Base-by-base conservation (phyloP, 129 eudicot species). In the Arctium minus region DNA sequence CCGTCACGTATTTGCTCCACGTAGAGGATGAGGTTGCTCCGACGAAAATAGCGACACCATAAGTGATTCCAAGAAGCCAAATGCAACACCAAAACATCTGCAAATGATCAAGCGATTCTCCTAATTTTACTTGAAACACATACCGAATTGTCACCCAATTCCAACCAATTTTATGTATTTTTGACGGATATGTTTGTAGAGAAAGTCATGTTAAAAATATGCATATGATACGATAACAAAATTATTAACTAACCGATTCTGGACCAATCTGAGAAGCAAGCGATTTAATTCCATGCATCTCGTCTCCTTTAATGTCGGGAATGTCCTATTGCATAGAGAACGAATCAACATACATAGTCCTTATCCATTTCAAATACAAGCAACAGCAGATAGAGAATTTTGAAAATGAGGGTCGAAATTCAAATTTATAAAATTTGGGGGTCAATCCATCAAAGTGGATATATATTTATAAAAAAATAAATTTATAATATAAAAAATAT, bases 251-350 rank as follows among this genome's bases (percentile, higher is more conserved):
- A 78, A 84, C 87, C 83, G 3, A 74, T 40, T 84, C 22, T 33
- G 87, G 87, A 35, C 87, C 87, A 3, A 84, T 78, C 37, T 78
- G 83, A 72, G 83, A 78, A 84, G 87, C 87, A 12, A 84, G 83
- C 18, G 83, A 78, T 15, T 62, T 84, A 40, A 84, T 84, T 64
- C 87, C 87, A 73, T 84, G 87, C 87, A 84, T 84, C 83, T 78
- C 75, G 50, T 84, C 87, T 62, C 87, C 87, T 79, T 84, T 72
- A 40, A 84, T 84, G 79, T 84, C 87, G 4, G 87, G 87, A 79
- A 84, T 84, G 70, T 84, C 87, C 87, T 84, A 32, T 18, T 3
- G 13, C 64, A 50, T 50, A 50, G 3, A 50, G 12, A 6, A 15
- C 9, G 18, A 18, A 70, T 9, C 77, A 37, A 81, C 69, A n/a